A percentile compares a stretch with the other conserved stretches of the same genome.
These are phyloP conservation scores for Chenopodium quinoa DNA, from an alignment of 148 eudicot species.

Conservation along the genomic window DNA sequence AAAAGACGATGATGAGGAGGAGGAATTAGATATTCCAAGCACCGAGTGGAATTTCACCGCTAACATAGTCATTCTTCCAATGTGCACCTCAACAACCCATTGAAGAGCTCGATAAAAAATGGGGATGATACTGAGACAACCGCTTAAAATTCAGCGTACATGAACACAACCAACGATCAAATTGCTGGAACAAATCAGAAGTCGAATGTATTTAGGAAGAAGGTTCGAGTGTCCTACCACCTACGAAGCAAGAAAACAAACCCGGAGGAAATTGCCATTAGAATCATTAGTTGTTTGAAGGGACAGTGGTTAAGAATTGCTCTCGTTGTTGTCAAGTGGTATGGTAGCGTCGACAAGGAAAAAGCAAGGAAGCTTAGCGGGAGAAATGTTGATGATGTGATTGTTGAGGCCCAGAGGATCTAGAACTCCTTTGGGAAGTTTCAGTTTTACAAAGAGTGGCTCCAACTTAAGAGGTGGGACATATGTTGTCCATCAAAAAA, in stretches of 20 bases:
- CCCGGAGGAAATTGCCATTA: no score
- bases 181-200: not conserved
- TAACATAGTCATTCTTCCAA: not conserved
- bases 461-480: not conserved
- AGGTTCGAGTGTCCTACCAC: not conserved
- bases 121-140: not conserved
- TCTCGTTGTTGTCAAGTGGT: not conserved
- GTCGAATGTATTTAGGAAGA: not conserved
- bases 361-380: not conserved
- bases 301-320: not conserved
- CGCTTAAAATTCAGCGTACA: no score
- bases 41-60: not conserved
- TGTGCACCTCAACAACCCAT: no score
- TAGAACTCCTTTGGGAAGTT: no score
- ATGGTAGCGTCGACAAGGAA: not conserved
- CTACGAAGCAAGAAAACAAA: not conserved
- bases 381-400: not conserved
- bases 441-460: not conserved
- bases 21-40: not conserved
- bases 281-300: not conserved
- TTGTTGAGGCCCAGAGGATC: not conserved
- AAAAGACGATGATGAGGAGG: not conserved
- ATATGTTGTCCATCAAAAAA: not conserved
- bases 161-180: no score
- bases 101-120: no score